Base-by-base conservation (phyloP, 495 filamentous ascomycete genomes). In the Talaromyces wortmannii region DNA sequence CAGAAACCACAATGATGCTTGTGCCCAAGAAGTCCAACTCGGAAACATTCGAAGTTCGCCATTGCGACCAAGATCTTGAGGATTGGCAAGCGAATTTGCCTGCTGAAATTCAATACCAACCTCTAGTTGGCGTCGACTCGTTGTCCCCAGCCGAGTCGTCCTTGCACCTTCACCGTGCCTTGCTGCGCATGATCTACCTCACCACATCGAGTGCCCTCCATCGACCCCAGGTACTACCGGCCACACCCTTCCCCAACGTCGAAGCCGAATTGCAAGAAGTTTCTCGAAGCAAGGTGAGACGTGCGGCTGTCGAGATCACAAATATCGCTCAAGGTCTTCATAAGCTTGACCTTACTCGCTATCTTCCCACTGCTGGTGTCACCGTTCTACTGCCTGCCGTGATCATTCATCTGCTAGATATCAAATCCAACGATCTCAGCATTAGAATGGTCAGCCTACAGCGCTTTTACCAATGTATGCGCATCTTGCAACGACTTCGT, bases 401-500 rank as follows among this genome's bases (percentile, higher is more conserved):
- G 67, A 95, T 95, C 58, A 92, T 95, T 53, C 90, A 96, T 63
- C 77, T 96, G 16, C 80, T 95, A 3, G 89, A 95, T 62, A 91
- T 94, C 76, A 95, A 91, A 62, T 87, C 84, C 42, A 85, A 79
- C 45, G 80, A 89, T 55, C 80, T 81, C 15, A 81, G 79, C 47
- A 82, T 87, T 13, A 78, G 88, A 18, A 80, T 83, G 56, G 71
- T 81, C 33, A 88, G 86, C 54, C 75, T 88, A 48, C 80, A 84
- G 49, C 87, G 89, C 49, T 95, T 95, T 72, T 84, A 82, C 63
- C 81, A 90, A 63, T 94, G 90, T 73, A 92, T 94, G 86, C 80
- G 82, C 42, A 89, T 92, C 52, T 83, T 96, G 69, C 80, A 88
- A 61, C 81, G 81, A 47, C 78, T 96, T 12, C 83, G 88, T 31